phyloP scores from a whole-genome alignment of 2,329 filamentous ascomycete genomes.

The Fusarium devonianum region DNA sequence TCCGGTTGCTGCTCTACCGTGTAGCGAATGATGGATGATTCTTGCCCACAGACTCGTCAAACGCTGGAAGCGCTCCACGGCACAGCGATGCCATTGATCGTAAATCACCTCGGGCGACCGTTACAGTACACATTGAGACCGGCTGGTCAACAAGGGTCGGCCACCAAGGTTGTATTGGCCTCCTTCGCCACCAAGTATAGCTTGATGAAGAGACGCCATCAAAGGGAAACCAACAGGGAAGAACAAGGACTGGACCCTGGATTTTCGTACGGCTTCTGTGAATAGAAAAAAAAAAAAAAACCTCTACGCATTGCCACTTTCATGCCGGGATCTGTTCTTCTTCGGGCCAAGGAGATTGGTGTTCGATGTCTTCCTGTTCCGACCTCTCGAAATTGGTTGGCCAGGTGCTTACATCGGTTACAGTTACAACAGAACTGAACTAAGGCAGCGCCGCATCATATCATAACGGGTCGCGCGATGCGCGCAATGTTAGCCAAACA shows the following conservation, averaged over 20 bases:
- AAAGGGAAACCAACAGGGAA: conserved; percentile 25
- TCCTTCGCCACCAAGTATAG: conserved; percentile 27
- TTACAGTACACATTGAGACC: conserved; percentile 27
- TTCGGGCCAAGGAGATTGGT: background rate
- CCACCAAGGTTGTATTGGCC: conserved; percentile 20
- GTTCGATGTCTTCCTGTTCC: conserved; percentile 6
- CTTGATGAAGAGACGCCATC: conserved; percentile 19
- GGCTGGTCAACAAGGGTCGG: conserved; percentile 10
- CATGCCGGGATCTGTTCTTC: background rate
- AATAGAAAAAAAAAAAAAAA: conserved; percentile 6
- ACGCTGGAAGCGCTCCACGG: conserved; percentile 31
- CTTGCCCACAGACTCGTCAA: conserved; percentile 22
- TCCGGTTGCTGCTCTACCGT: conserved; percentile 11
- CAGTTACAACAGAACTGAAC: no score
- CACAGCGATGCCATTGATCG: conserved; percentile 39
- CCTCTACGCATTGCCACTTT: conserved; percentile 26
- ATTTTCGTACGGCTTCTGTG: conserved; percentile 17
- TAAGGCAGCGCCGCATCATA: conserved; percentile 11
- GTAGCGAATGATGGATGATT: conserved; percentile 8
- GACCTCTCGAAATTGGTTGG: no score
- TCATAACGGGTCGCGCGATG: conserved; percentile 23
- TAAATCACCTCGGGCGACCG: conserved; percentile 36
- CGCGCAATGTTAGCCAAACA: background rate
- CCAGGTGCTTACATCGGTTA: no score
- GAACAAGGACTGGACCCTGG: conserved; percentile 23